Percentiles rank a stretch among this genome's conserved stretches.
Conservation (phyloP, 768 basidiomycete species). For the Nevesoporus exiguus region DNA sequence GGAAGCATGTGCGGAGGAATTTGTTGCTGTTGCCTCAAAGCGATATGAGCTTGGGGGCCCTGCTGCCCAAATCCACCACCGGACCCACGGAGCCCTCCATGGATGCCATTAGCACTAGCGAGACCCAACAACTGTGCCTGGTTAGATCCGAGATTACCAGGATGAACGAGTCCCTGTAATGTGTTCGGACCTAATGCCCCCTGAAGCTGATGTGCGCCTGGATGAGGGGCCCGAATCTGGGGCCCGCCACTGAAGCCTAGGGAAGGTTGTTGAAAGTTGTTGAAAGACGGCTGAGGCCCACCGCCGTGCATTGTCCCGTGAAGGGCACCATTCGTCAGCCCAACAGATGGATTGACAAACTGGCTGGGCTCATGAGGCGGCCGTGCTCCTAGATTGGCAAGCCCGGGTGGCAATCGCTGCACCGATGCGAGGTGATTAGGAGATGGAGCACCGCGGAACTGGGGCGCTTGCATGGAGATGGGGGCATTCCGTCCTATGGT, state of each 20-base stretch:
- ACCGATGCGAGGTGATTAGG: conserved; percentile 49
- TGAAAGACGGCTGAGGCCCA: conserved; percentile 49
- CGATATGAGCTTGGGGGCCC: conserved; percentile 30
- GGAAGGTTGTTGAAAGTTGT: conserved; percentile 46
- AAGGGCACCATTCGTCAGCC: conserved; percentile 45
- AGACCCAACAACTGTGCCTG: conserved; percentile 46
- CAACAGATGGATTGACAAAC: conserved; percentile 42
- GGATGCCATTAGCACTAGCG: conserved; percentile 42
- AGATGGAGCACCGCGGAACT: conserved; percentile 69
- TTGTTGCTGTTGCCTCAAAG: conserved; percentile 45
- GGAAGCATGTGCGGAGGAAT: conserved; percentile 51
- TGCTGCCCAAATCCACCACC: conserved; percentile 40
- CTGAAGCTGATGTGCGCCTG: conserved; percentile 46
- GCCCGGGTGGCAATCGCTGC: conserved; percentile 72
- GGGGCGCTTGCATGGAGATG: conserved; percentile 55
- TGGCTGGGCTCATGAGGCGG: conserved; percentile 78
- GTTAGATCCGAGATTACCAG: conserved; percentile 49
- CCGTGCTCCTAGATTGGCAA: conserved; percentile 78
- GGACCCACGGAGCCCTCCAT: conserved; percentile 45
- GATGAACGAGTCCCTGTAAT: conserved; percentile 52
- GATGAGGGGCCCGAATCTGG: conserved; percentile 50
- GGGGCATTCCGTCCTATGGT: conserved; percentile 47
- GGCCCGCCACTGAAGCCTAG: conserved; percentile 42
- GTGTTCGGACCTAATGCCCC: conserved; percentile 44
- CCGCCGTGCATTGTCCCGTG: conserved; percentile 47